Evolutionary conservation across 2,329 filamentous ascomycete genomes (phyloP).

Genomic region (Diaporthe aspalathi): DNA sequence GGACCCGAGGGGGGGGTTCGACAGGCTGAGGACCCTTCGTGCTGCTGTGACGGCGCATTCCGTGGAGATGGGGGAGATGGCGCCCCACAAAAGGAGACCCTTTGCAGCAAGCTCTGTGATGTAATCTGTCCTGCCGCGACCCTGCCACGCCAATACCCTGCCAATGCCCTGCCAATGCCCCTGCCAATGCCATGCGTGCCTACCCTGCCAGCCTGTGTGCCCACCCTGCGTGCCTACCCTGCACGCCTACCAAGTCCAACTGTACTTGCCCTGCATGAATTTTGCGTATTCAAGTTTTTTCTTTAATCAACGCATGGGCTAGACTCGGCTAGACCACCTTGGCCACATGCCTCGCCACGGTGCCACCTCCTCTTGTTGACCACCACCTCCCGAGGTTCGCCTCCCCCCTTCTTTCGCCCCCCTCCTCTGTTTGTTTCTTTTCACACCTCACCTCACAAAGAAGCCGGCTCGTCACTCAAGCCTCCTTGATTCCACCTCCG

Average conservation of each 20-base stretch:
- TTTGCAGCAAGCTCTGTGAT: too few relatives aligned
- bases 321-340: background rate
- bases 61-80: too few relatives aligned
- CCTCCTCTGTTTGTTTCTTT: background rate
- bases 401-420: background rate
- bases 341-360: background rate
- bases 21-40: background rate
- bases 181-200: too few relatives aligned
- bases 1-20: background rate
- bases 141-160: too few relatives aligned
- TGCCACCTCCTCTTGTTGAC: background rate
- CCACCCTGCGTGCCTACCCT: too few relatives aligned
- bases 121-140: constrained; percentile 14
- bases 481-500: background rate
- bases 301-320: background rate
- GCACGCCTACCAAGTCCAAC: too few relatives aligned
- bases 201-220: too few relatives aligned
- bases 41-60: too few relatives aligned
- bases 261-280: too few relatives aligned
- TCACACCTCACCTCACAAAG: too few relatives aligned
- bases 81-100: constrained; percentile 21
- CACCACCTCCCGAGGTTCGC: background rate
- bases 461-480: too few relatives aligned
- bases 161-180: too few relatives aligned
- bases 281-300: background rate